Conservation (phyloP, 2,329 filamentous ascomycete genomes). For the Ascochyta fabae region DNA sequence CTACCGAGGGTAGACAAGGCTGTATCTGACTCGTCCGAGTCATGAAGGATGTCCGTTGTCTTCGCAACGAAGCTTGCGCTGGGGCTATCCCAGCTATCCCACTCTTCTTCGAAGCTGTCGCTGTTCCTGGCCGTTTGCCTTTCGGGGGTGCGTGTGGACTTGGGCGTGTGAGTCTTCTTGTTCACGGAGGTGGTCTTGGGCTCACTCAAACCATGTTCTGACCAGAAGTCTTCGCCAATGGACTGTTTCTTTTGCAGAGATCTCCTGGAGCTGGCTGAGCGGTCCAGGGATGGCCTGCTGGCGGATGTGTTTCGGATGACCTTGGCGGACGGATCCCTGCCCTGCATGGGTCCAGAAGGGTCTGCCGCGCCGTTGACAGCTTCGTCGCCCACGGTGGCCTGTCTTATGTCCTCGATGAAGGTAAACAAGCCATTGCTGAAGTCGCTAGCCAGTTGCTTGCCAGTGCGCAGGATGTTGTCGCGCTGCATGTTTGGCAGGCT, state of each 20-base stretch:
- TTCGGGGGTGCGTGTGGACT: conserved; percentile 47
- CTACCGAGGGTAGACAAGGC: conserved; percentile 57
- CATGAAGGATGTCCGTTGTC: conserved; percentile 46
- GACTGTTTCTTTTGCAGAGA: conserved; percentile 38
- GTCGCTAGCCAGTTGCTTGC: conserved; percentile 85
- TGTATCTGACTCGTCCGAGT: conserved; percentile 59
- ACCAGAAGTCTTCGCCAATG: conserved; percentile 53
- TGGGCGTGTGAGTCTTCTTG: conserved; percentile 50
- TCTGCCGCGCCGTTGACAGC: conserved; percentile 59
- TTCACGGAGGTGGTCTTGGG: conserved; percentile 43
- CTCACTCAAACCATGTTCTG: conserved; percentile 51
- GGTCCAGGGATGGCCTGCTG: conserved; percentile 39
- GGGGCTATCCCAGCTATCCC: conserved; percentile 64
- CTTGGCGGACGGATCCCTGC: conserved; percentile 35
- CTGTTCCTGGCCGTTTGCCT: conserved; percentile 42
- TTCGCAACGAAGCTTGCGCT: conserved; percentile 39
- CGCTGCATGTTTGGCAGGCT: conserved; percentile 43
- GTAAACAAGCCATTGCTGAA: conserved; percentile 90
- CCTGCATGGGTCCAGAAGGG: conserved; percentile 43
- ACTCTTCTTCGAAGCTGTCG: conserved; percentile 59
- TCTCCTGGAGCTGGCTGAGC: conserved; percentile 44
- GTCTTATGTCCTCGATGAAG: conserved; percentile 92
- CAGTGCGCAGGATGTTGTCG: conserved; percentile 48
- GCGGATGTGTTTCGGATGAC: conserved; percentile 36
- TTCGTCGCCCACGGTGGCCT: conserved; percentile 96